Base-by-base conservation (phyloP, 495 filamentous ascomycete genomes). In the Lasiosphaeris hirsuta region DNA sequence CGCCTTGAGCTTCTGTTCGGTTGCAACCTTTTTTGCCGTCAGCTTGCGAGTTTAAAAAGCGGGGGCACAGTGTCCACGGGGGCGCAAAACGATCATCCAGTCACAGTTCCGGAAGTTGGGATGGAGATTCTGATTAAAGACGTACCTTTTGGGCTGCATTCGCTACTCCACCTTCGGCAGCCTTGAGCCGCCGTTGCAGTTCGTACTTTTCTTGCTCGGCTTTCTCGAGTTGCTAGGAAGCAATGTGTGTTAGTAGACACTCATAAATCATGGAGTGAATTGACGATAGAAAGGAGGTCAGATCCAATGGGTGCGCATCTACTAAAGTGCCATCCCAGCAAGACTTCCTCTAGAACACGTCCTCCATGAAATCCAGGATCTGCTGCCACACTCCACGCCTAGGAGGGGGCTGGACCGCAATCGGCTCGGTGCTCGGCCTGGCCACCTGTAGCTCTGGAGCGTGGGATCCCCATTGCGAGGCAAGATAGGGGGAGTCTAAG, bases 1-100 rank as follows among this genome's bases (percentile, higher is more conserved):
- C 55, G 86, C 87, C 62, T 87, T 86, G 58, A 84, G 85, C 54
- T 77, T 73, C 56, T 86, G 75, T 40, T 88, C 83, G 63, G 80
- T 77, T 63, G 81, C 74, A 64, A 83, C 79, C 73, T 82, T 59
- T 58, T 65, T 39, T 4, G 5, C 15, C 17, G 14, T 39, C 6
- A 52, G 11, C 17, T 5, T 13, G n/a, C 23, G 4, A 10, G 30
- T 7, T 8, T 41, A 19, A 49, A 18, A 11, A 10, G 17, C 10
- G 19, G 18, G 13, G 11, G 2, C 19, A 46, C 3, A 49, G 33
- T 30, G 5, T 30, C 23, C 23, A 30, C 23, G 23, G 17, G 35
- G n/a, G 8, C 9, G 13, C 14, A 40, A 40, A 51, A 6, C 14
- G 14, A 9, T 9, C 40, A 19, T 39, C 7, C 10, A 39, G 36